Base-by-base conservation (phyloP, 2,329 filamentous ascomycete genomes). In the Monosporascus ibericus region DNA sequence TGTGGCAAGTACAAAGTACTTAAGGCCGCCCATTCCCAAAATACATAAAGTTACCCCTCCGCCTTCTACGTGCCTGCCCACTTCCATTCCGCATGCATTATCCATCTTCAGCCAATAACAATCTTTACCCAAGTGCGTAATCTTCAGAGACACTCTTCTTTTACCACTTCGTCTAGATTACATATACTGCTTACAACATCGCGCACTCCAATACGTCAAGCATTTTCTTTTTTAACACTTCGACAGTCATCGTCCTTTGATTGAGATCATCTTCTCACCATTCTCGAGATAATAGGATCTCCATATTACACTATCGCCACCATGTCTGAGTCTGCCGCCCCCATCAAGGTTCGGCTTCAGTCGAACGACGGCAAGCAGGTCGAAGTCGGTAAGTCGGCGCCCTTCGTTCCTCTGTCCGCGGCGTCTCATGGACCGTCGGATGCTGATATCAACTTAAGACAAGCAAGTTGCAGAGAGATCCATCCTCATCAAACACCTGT, bases 401-500 rank as follows among this genome's bases (percentile, higher is more conserved):
- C 24, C 25, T 14, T 36, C 18, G 3, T 50, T 24, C 34, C 24
- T 20, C 3, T 44, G 25, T 11, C 34, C 14, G 25, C 44, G 36
- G 42, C 42, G n/a, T 44, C 44, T 51, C 37, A n/a, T n/a, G n/a
- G 20, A 9, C 50, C 1, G 39, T 15, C 20, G 14, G 6, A 37
- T 53, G 38, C 62, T 64, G 36, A 63, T 54, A 50, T 27, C 20
- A 18, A 39, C 40, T 54, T 48, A 56, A 88, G 91, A 95, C 59
- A 89, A 90, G 59, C 78, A 82, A 38, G 88, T 97, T 55, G 90
- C 89, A 42, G 90, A 96, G 77, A 89, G 92, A 60, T 96, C 90
- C 3, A 84, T 96, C 65, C 80, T 99, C 50, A 95, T 99, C 78
- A 96, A 96, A 84, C 96, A 97, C 79, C 87, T 99, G 87, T 82